Conservation (phyloP, 2,329 filamentous ascomycete species). For the Dissoconium aciculare region DNA sequence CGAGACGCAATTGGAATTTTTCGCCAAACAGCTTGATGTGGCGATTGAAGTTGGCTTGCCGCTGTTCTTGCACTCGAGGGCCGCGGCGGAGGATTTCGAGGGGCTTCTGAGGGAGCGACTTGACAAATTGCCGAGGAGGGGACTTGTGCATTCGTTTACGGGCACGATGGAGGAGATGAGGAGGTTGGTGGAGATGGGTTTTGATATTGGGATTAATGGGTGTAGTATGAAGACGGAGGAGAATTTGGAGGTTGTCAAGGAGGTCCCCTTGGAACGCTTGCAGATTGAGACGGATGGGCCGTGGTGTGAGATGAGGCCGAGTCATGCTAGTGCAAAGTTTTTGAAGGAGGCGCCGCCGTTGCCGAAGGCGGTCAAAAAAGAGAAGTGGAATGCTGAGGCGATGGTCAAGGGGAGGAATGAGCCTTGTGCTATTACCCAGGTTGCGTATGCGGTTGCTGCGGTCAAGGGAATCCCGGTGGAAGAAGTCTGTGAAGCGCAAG, state of each 20-base stretch:
- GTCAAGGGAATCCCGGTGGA: slow-evolving; percentile 69
- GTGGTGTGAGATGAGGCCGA: slow-evolving; percentile 87
- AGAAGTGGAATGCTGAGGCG: slow-evolving; percentile 73
- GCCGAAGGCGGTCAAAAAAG: slow-evolving; percentile 83
- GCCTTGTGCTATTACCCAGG: slow-evolving; percentile 68
- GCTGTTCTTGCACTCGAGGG: slow-evolving; percentile 82
- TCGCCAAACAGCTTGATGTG: slow-evolving; percentile 66
- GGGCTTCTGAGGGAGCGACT: slow-evolving; percentile 43
- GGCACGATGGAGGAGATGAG: slow-evolving; percentile 74
- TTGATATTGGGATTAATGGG: slow-evolving; percentile 90
- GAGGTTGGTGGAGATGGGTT: slow-evolving; percentile 60
- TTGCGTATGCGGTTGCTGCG: slow-evolving; percentile 75
- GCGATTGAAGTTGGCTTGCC: slow-evolving; percentile 65
- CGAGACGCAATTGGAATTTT: slow-evolving; percentile 69
- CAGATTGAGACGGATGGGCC: slow-evolving; percentile 97
- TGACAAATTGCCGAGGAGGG: slow-evolving; percentile 48
- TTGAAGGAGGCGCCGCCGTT: slow-evolving; percentile 53
- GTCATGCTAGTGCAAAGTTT: slow-evolving; percentile 69
- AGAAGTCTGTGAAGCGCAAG: slow-evolving; percentile 66
- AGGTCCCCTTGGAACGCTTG: slow-evolving; percentile 61
- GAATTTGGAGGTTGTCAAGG: slow-evolving; percentile 70
- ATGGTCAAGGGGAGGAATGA: slow-evolving; percentile 97
- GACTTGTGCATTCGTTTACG: slow-evolving; percentile 90
- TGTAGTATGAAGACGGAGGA: slow-evolving; percentile 91
- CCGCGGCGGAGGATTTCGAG: slow-evolving; percentile 75